Base-by-base conservation (phyloP, 352 stramenopile species). In the Pseudoperonospora humuli region DNA sequence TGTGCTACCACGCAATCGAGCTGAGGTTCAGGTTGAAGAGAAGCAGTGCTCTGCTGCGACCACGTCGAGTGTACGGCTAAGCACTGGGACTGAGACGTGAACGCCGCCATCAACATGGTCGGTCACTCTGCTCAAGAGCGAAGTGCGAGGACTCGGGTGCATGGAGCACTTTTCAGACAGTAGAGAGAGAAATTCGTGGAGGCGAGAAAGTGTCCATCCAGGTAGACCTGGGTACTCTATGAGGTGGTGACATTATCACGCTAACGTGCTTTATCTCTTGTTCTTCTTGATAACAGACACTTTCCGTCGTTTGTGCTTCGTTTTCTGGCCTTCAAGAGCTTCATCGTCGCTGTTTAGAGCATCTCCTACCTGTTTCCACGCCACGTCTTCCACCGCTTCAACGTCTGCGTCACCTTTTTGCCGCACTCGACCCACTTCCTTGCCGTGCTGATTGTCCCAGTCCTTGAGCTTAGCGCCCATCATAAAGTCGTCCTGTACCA, bases 401-500 rank as follows among this genome's bases (percentile, higher is more conserved):
- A 64, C 57, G n/a, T 85, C 74, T 4, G 61, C 76, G 23, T 83
- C 71, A 18, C 77, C 74, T 10, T 50, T 52, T 44, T 61, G 37
- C 34, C 57, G 65, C 37, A 67, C 60, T 37, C 68, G 63, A 24
- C 68, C 68, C 3, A 67, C 33, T 45, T 80, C 65, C 5, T 50
- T 76, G 42, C 68, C 65, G 53, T 80, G 62, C 21, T 72, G 67
- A 34, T 67, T 67, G 45, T 89, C 76, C 74, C 76, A 91, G 65
- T 91, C 79, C 60, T 88, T 91, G 19, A 88, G 61, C 62, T 91
- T 91, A 21, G 79, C 79, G 35, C 61, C 72, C 79, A 91, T 91
- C 74, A 91, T 87, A 45, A 80, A 91, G 44, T 88, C 73, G 50
- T 91, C 79, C 52, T 88, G 74, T 15, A 91, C 67, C n/a, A 91